Evolutionary conservation across 2,329 filamentous ascomycete genomes (phyloP).

Genomic region (Ophiocordyceps australis): DNA sequence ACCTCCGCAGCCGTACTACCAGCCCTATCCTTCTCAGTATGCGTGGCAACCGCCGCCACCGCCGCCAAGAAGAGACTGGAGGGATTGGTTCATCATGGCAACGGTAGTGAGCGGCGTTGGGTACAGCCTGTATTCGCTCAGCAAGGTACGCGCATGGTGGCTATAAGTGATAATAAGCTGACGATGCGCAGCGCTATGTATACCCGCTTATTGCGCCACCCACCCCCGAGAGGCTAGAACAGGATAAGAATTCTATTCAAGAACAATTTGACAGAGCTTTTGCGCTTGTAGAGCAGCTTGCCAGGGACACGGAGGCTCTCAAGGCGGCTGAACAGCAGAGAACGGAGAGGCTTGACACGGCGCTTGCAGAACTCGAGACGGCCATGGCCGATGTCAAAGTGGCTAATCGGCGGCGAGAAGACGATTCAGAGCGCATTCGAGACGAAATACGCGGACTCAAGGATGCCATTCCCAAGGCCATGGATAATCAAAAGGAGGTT

Average conservation of each 20-base stretch:
- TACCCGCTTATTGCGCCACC: slow-evolving; percentile 82
- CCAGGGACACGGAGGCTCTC: slow-evolving; percentile 73
- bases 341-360: slow-evolving; percentile 65
- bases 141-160: slow-evolving; percentile 44
- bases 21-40: slow-evolving; percentile 29
- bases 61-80: slow-evolving; percentile 74
- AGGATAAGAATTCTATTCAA: slow-evolving; percentile 86
- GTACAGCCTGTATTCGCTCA: slow-evolving; percentile 75
- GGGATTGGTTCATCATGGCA: slow-evolving; percentile 99
- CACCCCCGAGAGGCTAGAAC: slow-evolving; percentile 80
- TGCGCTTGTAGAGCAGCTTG: slow-evolving; percentile 74
- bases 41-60: slow-evolving; percentile 41
- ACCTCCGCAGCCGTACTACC: slow-evolving; percentile 25
- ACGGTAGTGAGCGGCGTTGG: slow-evolving; percentile 80
- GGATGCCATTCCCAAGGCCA: slow-evolving; percentile 71
- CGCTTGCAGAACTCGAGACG: slow-evolving; percentile 67
- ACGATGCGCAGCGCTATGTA: slow-evolving; percentile 54
- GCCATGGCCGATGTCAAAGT: slow-evolving; percentile 70
- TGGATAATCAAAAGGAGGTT: slow-evolving; percentile 72
- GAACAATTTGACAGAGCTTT: slow-evolving; percentile 90
- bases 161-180: not conserved
- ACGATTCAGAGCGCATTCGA: slow-evolving; percentile 70
- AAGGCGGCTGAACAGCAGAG: slow-evolving; percentile 75
- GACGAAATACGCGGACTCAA: slow-evolving; percentile 74
- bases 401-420: slow-evolving; percentile 63